Evolutionary conservation across 257 asterid genomes (phyloP).

Genomic region (Orobanche coerulescens): DNA sequence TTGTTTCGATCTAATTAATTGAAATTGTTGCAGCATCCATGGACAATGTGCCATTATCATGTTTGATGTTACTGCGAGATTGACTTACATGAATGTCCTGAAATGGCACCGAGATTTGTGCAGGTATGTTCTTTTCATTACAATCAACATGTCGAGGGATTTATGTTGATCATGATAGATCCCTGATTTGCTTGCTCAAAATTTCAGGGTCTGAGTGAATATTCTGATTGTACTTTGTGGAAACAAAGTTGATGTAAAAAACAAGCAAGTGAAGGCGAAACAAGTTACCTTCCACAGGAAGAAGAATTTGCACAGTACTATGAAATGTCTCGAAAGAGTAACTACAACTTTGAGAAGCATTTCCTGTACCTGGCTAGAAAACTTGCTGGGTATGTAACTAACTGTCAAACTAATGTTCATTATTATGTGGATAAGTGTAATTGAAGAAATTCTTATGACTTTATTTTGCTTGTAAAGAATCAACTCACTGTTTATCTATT

Average conservation of each 20-base stretch:
- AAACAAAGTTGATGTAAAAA: slow-evolving; percentile 70
- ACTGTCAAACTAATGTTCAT: too few relatives aligned
- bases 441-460: too few relatives aligned
- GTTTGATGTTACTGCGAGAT: slow-evolving; percentile 76
- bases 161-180: too few relatives aligned
- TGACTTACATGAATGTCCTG: slow-evolving; percentile 77
- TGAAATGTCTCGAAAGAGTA: slow-evolving; percentile 73
- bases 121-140: slow-evolving; percentile 33
- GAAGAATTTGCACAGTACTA: slow-evolving; percentile 64
- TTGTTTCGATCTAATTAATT: too few relatives aligned
- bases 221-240: slow-evolving; percentile 71
- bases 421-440: too few relatives aligned
- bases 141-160: neutral
- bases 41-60: slow-evolving; percentile 80
- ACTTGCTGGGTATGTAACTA: slow-evolving; percentile 50
- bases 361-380: slow-evolving; percentile 61
- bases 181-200: too few relatives aligned
- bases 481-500: too few relatives aligned
- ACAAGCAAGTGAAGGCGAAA: slow-evolving; percentile 71
- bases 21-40: slow-evolving; percentile 56
- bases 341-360: slow-evolving; percentile 82
- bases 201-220: slow-evolving; percentile 56
- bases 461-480: too few relatives aligned
- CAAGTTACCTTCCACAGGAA: slow-evolving; percentile 74
- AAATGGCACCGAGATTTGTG: slow-evolving; percentile 86